Evolutionary conservation across 2,329 filamentous ascomycete genomes (phyloP).

Genomic region (Ascosphaera acerosa): DNA sequence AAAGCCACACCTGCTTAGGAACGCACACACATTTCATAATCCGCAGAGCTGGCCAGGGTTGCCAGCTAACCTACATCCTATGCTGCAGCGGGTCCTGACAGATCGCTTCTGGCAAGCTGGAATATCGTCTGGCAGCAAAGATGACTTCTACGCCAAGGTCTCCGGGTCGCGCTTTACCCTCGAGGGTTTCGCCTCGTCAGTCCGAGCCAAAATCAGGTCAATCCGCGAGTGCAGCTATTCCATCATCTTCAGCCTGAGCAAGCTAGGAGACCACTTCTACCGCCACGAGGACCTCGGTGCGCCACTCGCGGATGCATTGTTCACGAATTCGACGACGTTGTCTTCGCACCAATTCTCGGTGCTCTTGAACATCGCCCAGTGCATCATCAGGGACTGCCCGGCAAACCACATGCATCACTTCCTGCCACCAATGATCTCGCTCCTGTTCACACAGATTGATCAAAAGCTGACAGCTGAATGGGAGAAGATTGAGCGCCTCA

Average conservation of each 20-base stretch:
- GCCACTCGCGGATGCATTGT: constrained; percentile 61
- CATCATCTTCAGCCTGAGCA: constrained; percentile 79
- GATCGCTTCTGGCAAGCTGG: constrained; percentile 97
- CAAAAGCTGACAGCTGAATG: constrained; percentile 70
- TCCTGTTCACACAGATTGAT: constrained; percentile 68
- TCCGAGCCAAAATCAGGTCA: constrained; percentile 67
- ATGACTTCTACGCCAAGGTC: constrained; percentile 87
- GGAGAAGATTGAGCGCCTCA: constrained; percentile 39
- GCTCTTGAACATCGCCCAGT: constrained; percentile 67
- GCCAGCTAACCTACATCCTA: constrained; percentile 45
- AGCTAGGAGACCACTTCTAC: constrained; percentile 70
- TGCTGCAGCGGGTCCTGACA: constrained; percentile 63
- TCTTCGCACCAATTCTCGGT: constrained; percentile 87
- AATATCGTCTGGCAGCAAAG: constrained; percentile 83
- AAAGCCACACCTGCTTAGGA: too few relatives aligned
- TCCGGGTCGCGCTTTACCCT: constrained; percentile 69
- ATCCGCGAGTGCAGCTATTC: constrained; percentile 87
- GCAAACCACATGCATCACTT: constrained; percentile 52
- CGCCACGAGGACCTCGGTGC: constrained; percentile 62
- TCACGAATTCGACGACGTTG: constrained; percentile 54
- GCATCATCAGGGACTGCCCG: constrained; percentile 80
- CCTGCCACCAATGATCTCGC: constrained; percentile 56
- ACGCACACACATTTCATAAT: constrained; percentile 81
- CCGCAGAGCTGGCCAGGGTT: constrained; percentile 58
- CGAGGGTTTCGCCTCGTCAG: constrained; percentile 81